A percentile compares a stretch with the other conserved stretches of the same genome.
phyloP scores from a whole-genome alignment of 176 grass and related monocot species.

The Triticum timopheevii region DNA sequence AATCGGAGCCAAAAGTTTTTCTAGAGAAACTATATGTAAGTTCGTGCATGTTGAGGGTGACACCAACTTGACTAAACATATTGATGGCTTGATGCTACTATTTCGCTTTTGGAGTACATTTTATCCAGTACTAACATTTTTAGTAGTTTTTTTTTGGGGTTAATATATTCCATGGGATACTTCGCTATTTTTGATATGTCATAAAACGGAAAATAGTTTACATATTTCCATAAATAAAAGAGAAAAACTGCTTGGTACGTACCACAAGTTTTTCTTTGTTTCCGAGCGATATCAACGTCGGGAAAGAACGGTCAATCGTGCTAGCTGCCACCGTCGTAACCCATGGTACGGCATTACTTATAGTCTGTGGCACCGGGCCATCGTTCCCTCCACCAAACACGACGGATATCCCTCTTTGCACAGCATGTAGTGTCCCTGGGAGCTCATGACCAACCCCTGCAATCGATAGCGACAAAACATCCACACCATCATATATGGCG shows the following conservation, averaged over 20 bases:
- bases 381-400: slow-evolving; percentile 36
- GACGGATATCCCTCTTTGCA: slow-evolving; percentile 43
- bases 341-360: slow-evolving; percentile 39
- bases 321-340: slow-evolving; percentile 45
- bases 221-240: no score
- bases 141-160: no score
- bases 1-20: no score
- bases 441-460: background rate
- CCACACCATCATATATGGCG: slow-evolving; percentile 67
- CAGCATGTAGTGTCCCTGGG: slow-evolving; percentile 44
- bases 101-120: no score
- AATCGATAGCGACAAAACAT: slow-evolving; percentile 61
- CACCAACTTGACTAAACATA: no score
- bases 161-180: no score
- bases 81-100: no score
- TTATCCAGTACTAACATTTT: no score
- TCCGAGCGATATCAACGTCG: slow-evolving; percentile 35
- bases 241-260: background rate
- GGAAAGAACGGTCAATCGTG: slow-evolving; percentile 62
- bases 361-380: slow-evolving; percentile 18
- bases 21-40: no score
- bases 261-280: slow-evolving; percentile 51
- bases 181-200: no score
- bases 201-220: no score
- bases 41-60: no score